A percentile compares a stretch with the other conserved stretches of the same genome.
These are phyloP conservation scores for Tillandsia fasciculata DNA, from an alignment of 176 grass and related monocot genomes.

Conservation along the genomic window DNA sequence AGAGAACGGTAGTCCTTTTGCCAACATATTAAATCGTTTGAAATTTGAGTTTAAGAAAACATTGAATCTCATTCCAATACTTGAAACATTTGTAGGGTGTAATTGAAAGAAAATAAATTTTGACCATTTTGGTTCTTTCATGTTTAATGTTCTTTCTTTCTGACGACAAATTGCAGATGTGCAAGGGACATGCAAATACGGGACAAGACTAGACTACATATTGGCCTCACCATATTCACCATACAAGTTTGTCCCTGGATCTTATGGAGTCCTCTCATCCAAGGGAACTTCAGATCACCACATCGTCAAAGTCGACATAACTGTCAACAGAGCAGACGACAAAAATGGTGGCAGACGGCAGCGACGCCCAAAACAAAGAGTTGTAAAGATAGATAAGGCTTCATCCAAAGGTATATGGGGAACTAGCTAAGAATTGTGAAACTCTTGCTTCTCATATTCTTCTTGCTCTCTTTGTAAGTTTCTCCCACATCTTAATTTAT, in stretches of 20 bases:
- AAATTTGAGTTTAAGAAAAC: no score
- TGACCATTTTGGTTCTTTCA: background rate
- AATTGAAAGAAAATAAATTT: no score
- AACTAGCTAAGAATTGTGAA: constrained; percentile 10
- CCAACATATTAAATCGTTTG: no score
- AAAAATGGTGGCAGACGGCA: constrained; percentile 6
- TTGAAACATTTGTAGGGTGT: constrained; percentile 1
- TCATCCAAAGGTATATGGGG: constrained; percentile 53
- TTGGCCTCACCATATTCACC: constrained; percentile 58
- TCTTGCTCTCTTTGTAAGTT: background rate
- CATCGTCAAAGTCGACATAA: constrained; percentile 69
- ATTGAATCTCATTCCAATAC: no score
- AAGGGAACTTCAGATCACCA: constrained; percentile 88
- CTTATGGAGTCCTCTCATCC: constrained; percentile 70
- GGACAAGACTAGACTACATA: constrained; percentile 90
- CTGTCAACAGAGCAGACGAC: constrained; percentile 15
- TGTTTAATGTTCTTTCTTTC: background rate
- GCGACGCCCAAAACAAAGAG: constrained; percentile 24
- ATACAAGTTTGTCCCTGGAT: constrained; percentile 71
- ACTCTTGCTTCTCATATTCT: background rate
- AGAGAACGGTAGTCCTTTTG: no score
- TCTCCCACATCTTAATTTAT: background rate
- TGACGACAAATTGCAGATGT: constrained; percentile 41
- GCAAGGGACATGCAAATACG: constrained; percentile 94
- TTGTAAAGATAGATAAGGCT: constrained; percentile 45